A percentile compares a stretch with the other conserved stretches of the same genome.
phyloP scores from a whole-genome alignment of 306 rosid species.

The Senna siamea region DNA sequence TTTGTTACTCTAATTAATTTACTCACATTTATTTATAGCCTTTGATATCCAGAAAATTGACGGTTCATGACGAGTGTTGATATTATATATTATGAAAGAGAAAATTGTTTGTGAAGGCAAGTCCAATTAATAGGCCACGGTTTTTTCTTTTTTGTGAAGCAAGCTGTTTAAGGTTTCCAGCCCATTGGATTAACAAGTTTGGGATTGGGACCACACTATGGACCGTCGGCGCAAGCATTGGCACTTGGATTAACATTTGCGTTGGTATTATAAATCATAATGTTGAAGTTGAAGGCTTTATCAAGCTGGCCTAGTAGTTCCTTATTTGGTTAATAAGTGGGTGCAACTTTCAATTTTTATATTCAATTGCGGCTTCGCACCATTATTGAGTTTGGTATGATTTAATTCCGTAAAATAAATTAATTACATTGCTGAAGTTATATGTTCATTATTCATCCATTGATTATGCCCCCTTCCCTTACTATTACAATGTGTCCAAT shows the following conservation, averaged over 20 bases:
- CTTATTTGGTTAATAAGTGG: neutral
- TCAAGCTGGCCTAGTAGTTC: neutral
- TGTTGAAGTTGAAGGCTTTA: neutral
- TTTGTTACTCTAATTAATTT: too few species aligned
- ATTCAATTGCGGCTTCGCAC: neutral
- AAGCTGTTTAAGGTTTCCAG: neutral
- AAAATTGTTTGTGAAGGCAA: neutral
- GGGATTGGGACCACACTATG: neutral
- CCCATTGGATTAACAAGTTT: neutral
- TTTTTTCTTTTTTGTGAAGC: slow-evolving; percentile 8
- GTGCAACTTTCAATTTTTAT: neutral
- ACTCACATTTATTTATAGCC: too few species aligned
- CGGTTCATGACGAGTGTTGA: too few species aligned
- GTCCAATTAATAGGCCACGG: neutral
- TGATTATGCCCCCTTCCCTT: too few species aligned
- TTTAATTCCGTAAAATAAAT: too few species aligned
- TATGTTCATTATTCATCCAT: too few species aligned
- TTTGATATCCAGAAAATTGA: too few species aligned
- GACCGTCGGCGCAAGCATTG: neutral
- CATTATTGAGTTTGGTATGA: too few species aligned
- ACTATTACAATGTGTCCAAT: too few species aligned
- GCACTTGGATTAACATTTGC: neutral
- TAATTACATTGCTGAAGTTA: too few species aligned
- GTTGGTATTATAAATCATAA: too few species aligned
- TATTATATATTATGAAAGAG: too few species aligned